Conservation (phyloP, 225 moss, liverwort and hornwort species). For the Pseudoscleropodium purum region DNA sequence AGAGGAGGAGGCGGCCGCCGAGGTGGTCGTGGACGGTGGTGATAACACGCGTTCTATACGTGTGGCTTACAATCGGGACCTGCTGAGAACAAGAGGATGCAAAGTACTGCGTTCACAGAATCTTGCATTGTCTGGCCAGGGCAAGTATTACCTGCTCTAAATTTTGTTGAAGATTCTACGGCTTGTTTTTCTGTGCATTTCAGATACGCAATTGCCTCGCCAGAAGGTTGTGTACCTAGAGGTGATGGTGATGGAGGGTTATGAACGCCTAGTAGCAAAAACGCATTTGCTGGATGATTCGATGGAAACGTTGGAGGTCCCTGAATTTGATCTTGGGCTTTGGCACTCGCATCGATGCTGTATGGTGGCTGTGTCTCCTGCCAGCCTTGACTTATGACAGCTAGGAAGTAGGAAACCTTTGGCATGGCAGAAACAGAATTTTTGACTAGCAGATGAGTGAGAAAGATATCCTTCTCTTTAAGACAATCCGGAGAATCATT, state of each 20-base stretch:
- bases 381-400: neutral
- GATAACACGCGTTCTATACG: neutral
- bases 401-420: neutral
- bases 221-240: neutral
- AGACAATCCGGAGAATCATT: constrained; percentile 2
- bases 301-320: neutral
- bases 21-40: constrained; percentile 45
- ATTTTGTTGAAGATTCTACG: constrained; percentile 12
- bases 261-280: neutral
- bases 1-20: constrained; percentile 43
- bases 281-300: neutral
- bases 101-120: neutral
- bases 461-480: neutral
- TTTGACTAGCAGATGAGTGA: constrained; percentile 18
- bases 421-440: constrained; percentile 7
- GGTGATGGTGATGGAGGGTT: neutral
- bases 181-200: neutral
- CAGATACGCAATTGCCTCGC: neutral
- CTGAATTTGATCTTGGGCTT: neutral
- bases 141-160: constrained; percentile 15
- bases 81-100: neutral
- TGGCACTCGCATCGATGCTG: neutral
- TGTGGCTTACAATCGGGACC: neutral
- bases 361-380: neutral
- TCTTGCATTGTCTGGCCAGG: neutral